These are phyloP conservation scores for Turnera subulata DNA, from an alignment of 345 rosid species.

Conservation along the genomic window DNA sequence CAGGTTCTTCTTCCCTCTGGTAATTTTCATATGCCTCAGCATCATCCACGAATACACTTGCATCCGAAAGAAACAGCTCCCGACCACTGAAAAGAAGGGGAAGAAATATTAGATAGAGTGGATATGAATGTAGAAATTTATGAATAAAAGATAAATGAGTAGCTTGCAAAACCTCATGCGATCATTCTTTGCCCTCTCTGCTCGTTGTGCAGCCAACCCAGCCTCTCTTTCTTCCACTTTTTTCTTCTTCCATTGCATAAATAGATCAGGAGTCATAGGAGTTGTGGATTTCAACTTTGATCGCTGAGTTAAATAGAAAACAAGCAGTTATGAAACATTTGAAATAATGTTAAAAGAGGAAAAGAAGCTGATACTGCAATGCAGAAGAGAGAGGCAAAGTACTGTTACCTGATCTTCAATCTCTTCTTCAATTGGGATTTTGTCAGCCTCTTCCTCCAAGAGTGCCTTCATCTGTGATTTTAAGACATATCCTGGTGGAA, in stretches of 20 bases:
- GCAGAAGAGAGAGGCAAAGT: background rate
- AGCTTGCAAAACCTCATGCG: conserved; percentile 71
- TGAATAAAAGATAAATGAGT: background rate
- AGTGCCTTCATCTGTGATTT: conserved; percentile 98
- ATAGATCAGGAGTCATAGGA: conserved; percentile 84
- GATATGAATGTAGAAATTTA: no score
- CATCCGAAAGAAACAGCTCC: conserved; percentile 83
- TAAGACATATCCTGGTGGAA: conserved; percentile 89
- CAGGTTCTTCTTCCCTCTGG: conserved; percentile 67
- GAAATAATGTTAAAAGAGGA: no score
- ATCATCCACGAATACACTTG: conserved; percentile 95
- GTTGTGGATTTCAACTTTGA: conserved; percentile 61
- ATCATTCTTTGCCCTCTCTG: conserved; percentile 97
- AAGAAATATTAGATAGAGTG: no score
- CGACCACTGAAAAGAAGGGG: conserved; percentile 63
- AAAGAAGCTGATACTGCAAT: no score
- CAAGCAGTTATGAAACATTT: no score
- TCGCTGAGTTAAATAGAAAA: conserved; percentile 40
- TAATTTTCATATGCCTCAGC: conserved; percentile 87
- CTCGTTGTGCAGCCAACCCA: conserved; percentile 72
- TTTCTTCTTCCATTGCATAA: conserved; percentile 89
- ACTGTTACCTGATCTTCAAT: conserved; percentile 77
- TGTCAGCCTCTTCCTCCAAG: conserved; percentile 77
- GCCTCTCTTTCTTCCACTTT: conserved; percentile 78
- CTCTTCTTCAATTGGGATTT: conserved; percentile 80